Percentiles rank a stretch among this genome's conserved stretches.
Evolutionary conservation across 805 yeast species (phyloP).

Genomic region (Phaffomyces thermotolerans): DNA sequence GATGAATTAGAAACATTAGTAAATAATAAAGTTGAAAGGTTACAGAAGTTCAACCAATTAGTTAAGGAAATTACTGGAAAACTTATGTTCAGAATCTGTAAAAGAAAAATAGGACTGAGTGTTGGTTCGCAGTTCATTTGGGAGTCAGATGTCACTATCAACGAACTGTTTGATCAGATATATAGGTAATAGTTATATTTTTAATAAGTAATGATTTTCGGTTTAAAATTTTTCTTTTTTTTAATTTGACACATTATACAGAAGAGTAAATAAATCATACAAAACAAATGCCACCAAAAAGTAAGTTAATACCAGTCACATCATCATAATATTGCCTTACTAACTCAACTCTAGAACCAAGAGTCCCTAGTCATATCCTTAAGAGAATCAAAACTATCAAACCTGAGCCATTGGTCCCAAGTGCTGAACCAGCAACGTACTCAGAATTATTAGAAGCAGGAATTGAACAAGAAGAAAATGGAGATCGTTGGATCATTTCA

Average conservation of each 20-base stretch:
- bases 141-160: slow-evolving; percentile 8
- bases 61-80: background rate
- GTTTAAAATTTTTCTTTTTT: background rate
- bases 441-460: slow-evolving; percentile 53
- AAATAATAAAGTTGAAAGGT: background rate
- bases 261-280: background rate
- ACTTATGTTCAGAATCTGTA: slow-evolving; percentile 1
- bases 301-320: slow-evolving; percentile 2
- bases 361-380: slow-evolving; percentile 9
- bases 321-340: background rate
- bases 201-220: background rate
- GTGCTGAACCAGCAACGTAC: slow-evolving; percentile 23
- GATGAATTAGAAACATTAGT: slow-evolving; percentile 4
- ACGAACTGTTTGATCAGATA: slow-evolving; percentile 4
- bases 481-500: slow-evolving; percentile 65
- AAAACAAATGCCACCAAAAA: slow-evolving; percentile 17
- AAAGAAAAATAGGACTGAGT: slow-evolving; percentile 4
- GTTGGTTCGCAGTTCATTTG: slow-evolving; percentile 9
- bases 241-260: background rate
- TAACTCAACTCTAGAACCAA: slow-evolving; percentile 1
- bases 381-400: slow-evolving; percentile 1
- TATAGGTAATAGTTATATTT: too few species aligned
- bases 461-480: slow-evolving; percentile 60
- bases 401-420: background rate
- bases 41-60: background rate